phyloP scores from a whole-genome alignment of 2,329 filamentous ascomycete species.

The Laburnicola sp. region DNA sequence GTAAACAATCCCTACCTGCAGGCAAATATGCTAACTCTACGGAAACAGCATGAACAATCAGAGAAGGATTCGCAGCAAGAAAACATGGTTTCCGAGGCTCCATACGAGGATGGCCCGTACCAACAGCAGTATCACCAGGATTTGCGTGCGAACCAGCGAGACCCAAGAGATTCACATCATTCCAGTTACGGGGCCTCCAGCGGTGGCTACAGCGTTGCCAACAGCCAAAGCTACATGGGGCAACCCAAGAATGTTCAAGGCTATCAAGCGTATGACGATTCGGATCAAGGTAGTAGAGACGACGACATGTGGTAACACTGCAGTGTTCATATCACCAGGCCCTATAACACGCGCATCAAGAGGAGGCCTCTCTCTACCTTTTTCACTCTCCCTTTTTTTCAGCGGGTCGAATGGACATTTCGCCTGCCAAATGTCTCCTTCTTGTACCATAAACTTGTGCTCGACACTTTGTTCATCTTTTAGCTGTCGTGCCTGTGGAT shows the following conservation, averaged over 20 bases:
- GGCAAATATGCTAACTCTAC: slow-evolving; percentile 4
- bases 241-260: slow-evolving; percentile 25
- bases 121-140: slow-evolving; percentile 31
- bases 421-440: neutral
- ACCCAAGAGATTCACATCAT: slow-evolving; percentile 37
- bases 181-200: slow-evolving; percentile 34
- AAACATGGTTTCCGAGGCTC: slow-evolving; percentile 10
- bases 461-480: neutral
- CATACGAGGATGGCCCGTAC: slow-evolving; percentile 19
- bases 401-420: slow-evolving; percentile 4
- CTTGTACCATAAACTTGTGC: slow-evolving; percentile 5
- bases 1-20: neutral
- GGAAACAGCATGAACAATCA: slow-evolving; percentile 24
- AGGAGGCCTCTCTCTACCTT: neutral
- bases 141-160: slow-evolving; percentile 20
- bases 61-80: slow-evolving; percentile 20
- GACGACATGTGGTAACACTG: slow-evolving; percentile 45
- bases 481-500: neutral
- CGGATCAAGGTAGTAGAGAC: slow-evolving; percentile 35
- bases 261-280: slow-evolving; percentile 35
- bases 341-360: neutral
- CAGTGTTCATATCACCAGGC: neutral
- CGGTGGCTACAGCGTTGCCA: slow-evolving; percentile 43
- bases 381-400: neutral
- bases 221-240: slow-evolving; percentile 42